Evolutionary conservation across 73 alveolate species (phyloP), one percentile per base, ranked within the genome.

Genomic region (Breviolum minutum): DNA sequence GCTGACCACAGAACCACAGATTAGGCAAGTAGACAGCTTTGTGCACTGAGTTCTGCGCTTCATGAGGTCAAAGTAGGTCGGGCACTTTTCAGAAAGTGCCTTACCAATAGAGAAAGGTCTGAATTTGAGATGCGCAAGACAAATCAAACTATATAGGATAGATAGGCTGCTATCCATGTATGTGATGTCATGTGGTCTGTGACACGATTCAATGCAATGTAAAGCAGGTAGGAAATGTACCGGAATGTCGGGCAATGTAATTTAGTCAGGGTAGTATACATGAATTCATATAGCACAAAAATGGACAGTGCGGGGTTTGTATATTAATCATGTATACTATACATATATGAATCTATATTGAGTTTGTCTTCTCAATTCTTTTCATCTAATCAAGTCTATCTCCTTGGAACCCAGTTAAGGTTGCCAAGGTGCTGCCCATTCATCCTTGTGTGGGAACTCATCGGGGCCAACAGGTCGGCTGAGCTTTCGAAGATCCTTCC

Each of bases 21-120:
- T 40, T 40, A 3, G 54, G 54, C 54, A 40, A 40, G 54, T 40
- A 40, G 54, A 40, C 54, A 2, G 54, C 54, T 63, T 29, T 79
- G 6, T 48, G 70, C 19, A 20, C 76, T 70, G 86, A 74, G 77
- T 7, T n/a, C 87, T 63, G 74, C 63, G 24, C 96, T 92, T 92
- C 98, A 92, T 92, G 68, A 92, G 74, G 89, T 92, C 98, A 62
- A 92, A 92, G 98, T 73, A 92, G 91, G 90, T 73, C 22, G 90
- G 98, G 90, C 98, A 92, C 81, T 92, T 81, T 11, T 92, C 98
- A 26, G 62, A 30, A 19, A 92, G 98, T 48, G 90, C 98, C 96
- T 90, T n/a, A 73, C 76, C 54, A 40, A 40, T 40, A 40, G 54
- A 40, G 54, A 48, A 8, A 81, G 40, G 71, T 40, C 88, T 27